phyloP scores from a whole-genome alignment of 192 early-diverging fungal species.

The Rhizophlyctis rosea region DNA sequence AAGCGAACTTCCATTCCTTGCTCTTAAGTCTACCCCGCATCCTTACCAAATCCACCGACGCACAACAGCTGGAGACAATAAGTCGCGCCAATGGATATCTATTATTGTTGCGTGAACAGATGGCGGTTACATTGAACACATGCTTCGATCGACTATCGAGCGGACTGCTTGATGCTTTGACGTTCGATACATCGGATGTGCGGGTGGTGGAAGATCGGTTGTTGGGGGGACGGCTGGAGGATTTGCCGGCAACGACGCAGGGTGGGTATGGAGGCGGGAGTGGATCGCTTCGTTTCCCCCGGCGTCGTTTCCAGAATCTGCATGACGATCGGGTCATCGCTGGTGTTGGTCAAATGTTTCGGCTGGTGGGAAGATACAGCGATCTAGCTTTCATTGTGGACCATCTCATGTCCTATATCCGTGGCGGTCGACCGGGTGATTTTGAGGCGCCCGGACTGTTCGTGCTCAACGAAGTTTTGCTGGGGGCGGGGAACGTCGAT shows the following conservation, averaged over 20 bases:
- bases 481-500: conserved; percentile 20
- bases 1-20: conserved; percentile 15
- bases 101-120: conserved; percentile 9
- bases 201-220: conserved; percentile 26
- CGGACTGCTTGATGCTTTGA: conserved; percentile 13
- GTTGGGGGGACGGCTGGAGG: background rate
- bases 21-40: conserved; percentile 10
- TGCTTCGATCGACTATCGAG: conserved; percentile 4
- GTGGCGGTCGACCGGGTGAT: background rate
- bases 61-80: conserved; percentile 17
- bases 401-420: conserved; percentile 15
- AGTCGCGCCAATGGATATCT: conserved; percentile 18
- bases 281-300: conserved; percentile 10
- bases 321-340: conserved; percentile 12
- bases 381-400: conserved; percentile 10
- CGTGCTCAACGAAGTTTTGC: conserved; percentile 20
- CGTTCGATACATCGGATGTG: conserved; percentile 15
- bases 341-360: conserved; percentile 15
- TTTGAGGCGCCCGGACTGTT: conserved; percentile 20
- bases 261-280: background rate
- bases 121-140: conserved; percentile 4
- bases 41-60: conserved; percentile 13
- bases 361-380: conserved; percentile 22
- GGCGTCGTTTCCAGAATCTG: conserved; percentile 9
- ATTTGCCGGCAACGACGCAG: background rate